These are phyloP conservation scores for Bromus sterilis DNA, from an alignment of 176 grass and related monocot species.

Conservation along the genomic window DNA sequence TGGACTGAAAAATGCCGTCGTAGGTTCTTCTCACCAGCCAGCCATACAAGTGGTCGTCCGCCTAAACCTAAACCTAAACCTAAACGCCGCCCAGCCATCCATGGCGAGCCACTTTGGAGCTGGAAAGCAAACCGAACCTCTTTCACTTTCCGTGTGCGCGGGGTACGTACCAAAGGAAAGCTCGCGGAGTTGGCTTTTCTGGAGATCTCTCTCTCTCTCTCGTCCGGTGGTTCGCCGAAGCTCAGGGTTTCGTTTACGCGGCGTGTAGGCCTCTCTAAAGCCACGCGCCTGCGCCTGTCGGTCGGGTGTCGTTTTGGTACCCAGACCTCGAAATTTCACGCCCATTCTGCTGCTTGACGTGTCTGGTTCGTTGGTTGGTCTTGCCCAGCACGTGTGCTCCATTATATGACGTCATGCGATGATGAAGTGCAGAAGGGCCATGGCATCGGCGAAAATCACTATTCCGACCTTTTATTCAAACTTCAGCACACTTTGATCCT, in stretches of 20 bases:
- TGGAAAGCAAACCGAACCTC: conserved; percentile 19
- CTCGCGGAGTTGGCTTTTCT: not conserved
- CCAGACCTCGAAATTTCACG: too few relatives aligned
- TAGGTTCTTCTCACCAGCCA: not conserved
- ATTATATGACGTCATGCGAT: too few relatives aligned
- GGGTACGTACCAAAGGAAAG: too few relatives aligned
- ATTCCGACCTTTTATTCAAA: too few relatives aligned
- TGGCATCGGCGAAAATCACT: too few relatives aligned
- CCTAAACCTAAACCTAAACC: not conserved
- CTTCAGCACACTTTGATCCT: too few relatives aligned
- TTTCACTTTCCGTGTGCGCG: not conserved
- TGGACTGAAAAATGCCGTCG: not conserved
- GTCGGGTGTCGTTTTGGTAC: not conserved
- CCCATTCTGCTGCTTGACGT: too few relatives aligned
- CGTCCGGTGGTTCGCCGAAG: not conserved
- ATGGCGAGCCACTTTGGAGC: conserved; percentile 4
- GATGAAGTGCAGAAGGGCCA: too few relatives aligned
- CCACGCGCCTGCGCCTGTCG: not conserved
- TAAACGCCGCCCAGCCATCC: not conserved
- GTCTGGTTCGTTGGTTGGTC: too few relatives aligned
- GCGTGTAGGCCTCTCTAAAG: not conserved
- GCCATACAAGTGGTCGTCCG: not conserved
- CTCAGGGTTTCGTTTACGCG: not conserved
- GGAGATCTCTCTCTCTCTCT: too few relatives aligned
- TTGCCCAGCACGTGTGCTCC: not conserved